Conservation (phyloP, 139 green algal genomes). For the Edaphochlamys debaryana region DNA sequence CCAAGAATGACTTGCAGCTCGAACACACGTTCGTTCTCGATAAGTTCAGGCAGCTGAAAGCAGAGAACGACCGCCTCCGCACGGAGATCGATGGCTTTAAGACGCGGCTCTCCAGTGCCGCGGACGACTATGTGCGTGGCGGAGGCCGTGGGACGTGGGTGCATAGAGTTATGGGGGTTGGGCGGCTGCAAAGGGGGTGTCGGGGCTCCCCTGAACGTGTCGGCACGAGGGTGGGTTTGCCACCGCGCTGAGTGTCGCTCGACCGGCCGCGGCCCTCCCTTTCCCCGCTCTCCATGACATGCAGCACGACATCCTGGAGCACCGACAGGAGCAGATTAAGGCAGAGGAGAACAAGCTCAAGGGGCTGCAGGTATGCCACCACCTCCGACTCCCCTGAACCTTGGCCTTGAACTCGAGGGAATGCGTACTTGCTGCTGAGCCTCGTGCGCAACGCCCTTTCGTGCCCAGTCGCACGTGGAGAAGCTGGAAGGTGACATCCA, state of each 20-base stretch:
- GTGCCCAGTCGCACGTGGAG: constrained; percentile 32
- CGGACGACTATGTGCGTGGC: constrained; percentile 69
- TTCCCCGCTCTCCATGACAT: too few species aligned
- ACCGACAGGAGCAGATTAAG: constrained; percentile 68
- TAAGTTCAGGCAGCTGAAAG: constrained; percentile 65
- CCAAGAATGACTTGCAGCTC: constrained; percentile 59
- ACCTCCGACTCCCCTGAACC: too few species aligned
- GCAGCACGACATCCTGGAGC: constrained; percentile 74
- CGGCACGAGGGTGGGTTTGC: too few species aligned
- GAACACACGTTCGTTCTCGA: constrained; percentile 67
- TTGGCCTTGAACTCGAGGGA: too few species aligned
- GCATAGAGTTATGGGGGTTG: too few species aligned
- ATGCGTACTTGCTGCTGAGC: too few species aligned
- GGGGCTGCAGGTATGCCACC: constrained; percentile 39
- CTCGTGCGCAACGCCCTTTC: too few species aligned
- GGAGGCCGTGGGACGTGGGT: background rate
- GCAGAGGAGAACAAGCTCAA: constrained; percentile 59
- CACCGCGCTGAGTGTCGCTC: too few species aligned
- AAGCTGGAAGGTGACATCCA: constrained; percentile 35
- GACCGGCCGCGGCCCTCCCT: too few species aligned
- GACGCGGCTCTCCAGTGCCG: constrained; percentile 57
- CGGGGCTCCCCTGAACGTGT: too few species aligned
- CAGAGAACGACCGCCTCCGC: constrained; percentile 63
- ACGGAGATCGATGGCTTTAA: constrained; percentile 59
- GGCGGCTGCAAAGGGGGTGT: too few species aligned